Conservation (phyloP, 129 eudicot species). For the Lactuca sativa region DNA sequence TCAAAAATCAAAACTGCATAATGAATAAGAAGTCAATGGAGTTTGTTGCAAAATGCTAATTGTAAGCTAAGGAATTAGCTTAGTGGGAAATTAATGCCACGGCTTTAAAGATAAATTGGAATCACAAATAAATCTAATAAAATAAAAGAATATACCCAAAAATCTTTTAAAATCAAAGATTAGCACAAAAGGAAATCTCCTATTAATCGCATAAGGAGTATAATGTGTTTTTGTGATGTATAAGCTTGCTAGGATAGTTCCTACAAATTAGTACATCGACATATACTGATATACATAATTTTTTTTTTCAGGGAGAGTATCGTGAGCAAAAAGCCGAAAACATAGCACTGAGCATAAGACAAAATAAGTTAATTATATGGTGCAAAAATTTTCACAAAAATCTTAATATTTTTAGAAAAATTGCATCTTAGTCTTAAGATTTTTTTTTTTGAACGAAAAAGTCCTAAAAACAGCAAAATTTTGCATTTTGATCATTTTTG, state of each 20-base stretch:
- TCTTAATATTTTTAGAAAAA: too few relatives aligned
- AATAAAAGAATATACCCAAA: background rate
- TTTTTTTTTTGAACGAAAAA: too few relatives aligned
- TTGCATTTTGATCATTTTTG: too few relatives aligned
- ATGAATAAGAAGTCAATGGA: background rate
- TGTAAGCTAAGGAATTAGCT: background rate
- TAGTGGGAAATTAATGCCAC: background rate
- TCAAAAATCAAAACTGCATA: background rate
- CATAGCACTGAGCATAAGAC: background rate
- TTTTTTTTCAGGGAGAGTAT: too few relatives aligned
- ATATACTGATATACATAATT: too few relatives aligned
- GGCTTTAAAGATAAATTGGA: background rate
- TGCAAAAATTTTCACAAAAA: too few relatives aligned
- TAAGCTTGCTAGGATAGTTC: background rate
- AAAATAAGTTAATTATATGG: too few relatives aligned
- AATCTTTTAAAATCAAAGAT: background rate
- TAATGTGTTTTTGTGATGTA: background rate
- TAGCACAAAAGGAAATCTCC: background rate
- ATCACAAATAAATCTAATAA: background rate
- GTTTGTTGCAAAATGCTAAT: background rate
- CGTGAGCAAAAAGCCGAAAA: too few relatives aligned
- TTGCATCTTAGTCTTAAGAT: too few relatives aligned
- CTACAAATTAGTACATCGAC: background rate
- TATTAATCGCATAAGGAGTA: background rate
- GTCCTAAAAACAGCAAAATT: too few relatives aligned